phyloP scores from a whole-genome alignment of 352 stramenopile species.

The Pythium plurisporium region DNA sequence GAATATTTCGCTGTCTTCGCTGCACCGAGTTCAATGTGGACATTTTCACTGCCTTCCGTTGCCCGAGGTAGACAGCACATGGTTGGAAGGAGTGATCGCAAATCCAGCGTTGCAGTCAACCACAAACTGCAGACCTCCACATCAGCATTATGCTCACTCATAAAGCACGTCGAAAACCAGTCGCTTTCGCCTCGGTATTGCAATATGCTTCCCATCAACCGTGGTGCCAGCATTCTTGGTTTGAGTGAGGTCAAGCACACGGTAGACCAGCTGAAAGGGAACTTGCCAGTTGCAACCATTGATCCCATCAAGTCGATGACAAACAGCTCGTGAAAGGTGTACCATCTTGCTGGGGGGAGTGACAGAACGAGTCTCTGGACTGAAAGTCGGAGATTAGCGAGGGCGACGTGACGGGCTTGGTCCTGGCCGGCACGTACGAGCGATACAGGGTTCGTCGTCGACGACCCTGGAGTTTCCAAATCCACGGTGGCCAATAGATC shows the following conservation, averaged over 20 bases:
- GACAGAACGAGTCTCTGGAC: slow-evolving; percentile 60
- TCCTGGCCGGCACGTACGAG: background rate
- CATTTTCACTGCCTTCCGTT: background rate
- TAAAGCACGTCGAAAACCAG: slow-evolving; percentile 60
- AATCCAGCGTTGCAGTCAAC: slow-evolving; percentile 65
- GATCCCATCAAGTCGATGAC: slow-evolving; percentile 60
- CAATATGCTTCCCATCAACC: slow-evolving; percentile 49
- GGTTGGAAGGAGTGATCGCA: slow-evolving; percentile 25
- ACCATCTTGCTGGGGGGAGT: slow-evolving; percentile 29
- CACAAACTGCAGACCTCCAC: slow-evolving; percentile 55
- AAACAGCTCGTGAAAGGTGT: slow-evolving; percentile 50
- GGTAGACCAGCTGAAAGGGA: slow-evolving; percentile 61
- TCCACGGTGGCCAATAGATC: slow-evolving; percentile 41
- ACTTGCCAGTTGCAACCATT: slow-evolving; percentile 50
- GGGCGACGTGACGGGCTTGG: background rate
- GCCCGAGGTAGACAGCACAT: background rate
- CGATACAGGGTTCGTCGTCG: background rate
- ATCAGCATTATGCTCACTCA: slow-evolving; percentile 51
- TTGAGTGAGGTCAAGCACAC: slow-evolving; percentile 37
- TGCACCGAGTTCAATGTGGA: background rate
- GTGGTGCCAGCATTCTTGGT: slow-evolving; percentile 45
- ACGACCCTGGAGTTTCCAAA: slow-evolving; percentile 22
- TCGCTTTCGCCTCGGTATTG: slow-evolving; percentile 57
- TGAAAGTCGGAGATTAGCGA: slow-evolving; percentile 29
- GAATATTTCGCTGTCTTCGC: slow-evolving; percentile 25